Evolutionary conservation across 2,329 filamentous ascomycete genomes (phyloP).

Genomic region (Cladosporium phlei): DNA sequence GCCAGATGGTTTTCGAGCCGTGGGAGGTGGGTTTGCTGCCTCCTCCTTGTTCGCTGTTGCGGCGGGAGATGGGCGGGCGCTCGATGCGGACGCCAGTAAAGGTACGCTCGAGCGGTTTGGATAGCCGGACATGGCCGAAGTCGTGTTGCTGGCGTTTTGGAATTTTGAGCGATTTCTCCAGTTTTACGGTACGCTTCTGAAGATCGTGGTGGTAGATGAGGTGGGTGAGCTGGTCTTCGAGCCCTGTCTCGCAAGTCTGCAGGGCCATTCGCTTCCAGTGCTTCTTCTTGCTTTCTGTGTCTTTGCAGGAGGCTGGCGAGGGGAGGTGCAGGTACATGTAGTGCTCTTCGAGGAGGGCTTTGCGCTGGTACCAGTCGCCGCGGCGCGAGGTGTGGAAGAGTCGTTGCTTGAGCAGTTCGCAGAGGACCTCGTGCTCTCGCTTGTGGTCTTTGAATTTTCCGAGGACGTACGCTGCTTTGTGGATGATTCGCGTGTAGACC

Average conservation of each 20-base stretch:
- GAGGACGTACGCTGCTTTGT: slow-evolving; percentile 76
- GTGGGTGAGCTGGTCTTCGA: slow-evolving; percentile 86
- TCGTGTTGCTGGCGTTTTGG: slow-evolving; percentile 85
- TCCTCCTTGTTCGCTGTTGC: slow-evolving; percentile 33
- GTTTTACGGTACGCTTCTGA: slow-evolving; percentile 86
- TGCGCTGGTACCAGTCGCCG: slow-evolving; percentile 92
- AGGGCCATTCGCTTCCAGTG: slow-evolving; percentile 75
- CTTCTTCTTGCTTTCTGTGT: slow-evolving; percentile 64
- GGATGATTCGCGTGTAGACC: slow-evolving; percentile 87
- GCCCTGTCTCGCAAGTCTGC: slow-evolving; percentile 75
- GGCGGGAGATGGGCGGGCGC: slow-evolving; percentile 22
- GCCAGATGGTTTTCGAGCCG: slow-evolving; percentile 76
- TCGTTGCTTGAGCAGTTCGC: slow-evolving; percentile 70
- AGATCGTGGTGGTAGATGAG: slow-evolving; percentile 90
- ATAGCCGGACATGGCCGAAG: slow-evolving; percentile 78
- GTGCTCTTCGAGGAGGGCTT: slow-evolving; percentile 88
- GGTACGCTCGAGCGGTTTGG: slow-evolving; percentile 68
- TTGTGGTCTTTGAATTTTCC: slow-evolving; percentile 76
- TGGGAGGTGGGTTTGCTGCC: slow-evolving; percentile 31
- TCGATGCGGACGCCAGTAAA: slow-evolving; percentile 73
- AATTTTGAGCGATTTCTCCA: slow-evolving; percentile 79
- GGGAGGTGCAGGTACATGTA: slow-evolving; percentile 70
- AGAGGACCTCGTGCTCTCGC: slow-evolving; percentile 69
- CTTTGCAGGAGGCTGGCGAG: slow-evolving; percentile 38
- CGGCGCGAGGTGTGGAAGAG: slow-evolving; percentile 81